Evolutionary conservation across 495 filamentous ascomycete genomes (phyloP).

Genomic region (Xylaria scruposa): DNA sequence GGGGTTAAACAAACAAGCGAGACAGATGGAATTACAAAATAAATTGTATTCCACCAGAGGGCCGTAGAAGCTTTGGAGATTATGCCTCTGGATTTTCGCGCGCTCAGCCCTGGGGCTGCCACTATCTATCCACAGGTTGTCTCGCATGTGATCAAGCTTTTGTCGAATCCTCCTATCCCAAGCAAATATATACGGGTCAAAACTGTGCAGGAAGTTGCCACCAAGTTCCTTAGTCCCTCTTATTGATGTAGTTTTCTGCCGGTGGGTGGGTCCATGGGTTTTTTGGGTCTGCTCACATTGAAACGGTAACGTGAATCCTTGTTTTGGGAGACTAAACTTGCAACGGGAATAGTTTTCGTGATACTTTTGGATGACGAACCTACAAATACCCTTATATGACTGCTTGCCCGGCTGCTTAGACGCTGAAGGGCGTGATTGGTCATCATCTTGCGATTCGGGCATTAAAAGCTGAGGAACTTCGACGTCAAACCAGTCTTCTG

Average conservation of each 20-base stretch:
- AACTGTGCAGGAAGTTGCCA: background rate
- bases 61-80: background rate
- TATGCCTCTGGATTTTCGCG: background rate
- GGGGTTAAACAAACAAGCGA: conserved; percentile 1
- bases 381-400: background rate
- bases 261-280: background rate
- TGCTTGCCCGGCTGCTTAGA: background rate
- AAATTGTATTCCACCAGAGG: background rate
- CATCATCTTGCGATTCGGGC: background rate
- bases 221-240: background rate
- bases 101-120: background rate
- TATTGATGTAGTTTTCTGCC: background rate
- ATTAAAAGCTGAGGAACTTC: background rate
- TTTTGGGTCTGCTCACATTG: background rate
- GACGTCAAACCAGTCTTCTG: background rate
- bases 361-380: background rate
- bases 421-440: background rate
- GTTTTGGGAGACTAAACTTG: background rate
- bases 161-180: background rate
- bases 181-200: background rate
- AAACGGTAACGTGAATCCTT: background rate
- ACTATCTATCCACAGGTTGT: background rate
- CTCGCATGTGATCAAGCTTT: background rate
- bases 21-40: background rate
- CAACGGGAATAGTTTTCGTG: background rate